Conservation (phyloP, 169 alveolate species). For the Plasmodium gonderi region DNA sequence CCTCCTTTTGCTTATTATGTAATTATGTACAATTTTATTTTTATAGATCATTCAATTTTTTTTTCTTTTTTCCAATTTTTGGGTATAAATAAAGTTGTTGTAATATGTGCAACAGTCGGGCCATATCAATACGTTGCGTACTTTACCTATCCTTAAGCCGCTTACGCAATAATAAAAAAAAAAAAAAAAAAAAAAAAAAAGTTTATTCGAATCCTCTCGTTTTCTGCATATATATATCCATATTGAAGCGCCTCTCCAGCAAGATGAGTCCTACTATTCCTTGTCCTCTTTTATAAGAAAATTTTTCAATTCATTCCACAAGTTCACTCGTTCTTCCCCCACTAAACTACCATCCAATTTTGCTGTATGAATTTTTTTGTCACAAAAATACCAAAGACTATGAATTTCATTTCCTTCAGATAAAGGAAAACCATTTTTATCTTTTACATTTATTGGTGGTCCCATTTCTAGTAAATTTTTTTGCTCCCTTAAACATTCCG, state of each 20-base stretch:
- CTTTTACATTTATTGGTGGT: constrained; percentile 86
- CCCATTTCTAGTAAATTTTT: constrained; percentile 80
- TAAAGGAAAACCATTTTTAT: constrained; percentile 85
- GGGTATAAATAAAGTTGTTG: too few relatives aligned
- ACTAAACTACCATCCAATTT: constrained; percentile 84
- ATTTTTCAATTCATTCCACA: constrained; percentile 78
- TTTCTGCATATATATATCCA: too few relatives aligned
- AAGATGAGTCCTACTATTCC: not conserved
- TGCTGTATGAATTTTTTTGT: constrained; percentile 75
- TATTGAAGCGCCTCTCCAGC: too few relatives aligned
- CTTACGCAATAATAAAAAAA: too few relatives aligned
- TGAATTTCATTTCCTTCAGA: constrained; percentile 81
- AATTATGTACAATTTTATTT: not conserved
- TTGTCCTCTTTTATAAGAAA: constrained; percentile 75
- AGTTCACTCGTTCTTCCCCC: constrained; percentile 80
- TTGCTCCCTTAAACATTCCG: constrained; percentile 85
- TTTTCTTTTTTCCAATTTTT: not conserved
- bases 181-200: too few relatives aligned
- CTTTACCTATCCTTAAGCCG: too few relatives aligned
- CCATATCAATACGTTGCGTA: too few relatives aligned
- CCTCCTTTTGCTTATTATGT: not conserved
- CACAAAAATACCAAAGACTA: constrained; percentile 79
- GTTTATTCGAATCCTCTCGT: too few relatives aligned
- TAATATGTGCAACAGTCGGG: too few relatives aligned
- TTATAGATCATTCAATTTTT: not conserved